These are phyloP conservation scores for Aphanomyces stellatus DNA, from an alignment of 352 stramenopile genomes.

Conservation along the genomic window DNA sequence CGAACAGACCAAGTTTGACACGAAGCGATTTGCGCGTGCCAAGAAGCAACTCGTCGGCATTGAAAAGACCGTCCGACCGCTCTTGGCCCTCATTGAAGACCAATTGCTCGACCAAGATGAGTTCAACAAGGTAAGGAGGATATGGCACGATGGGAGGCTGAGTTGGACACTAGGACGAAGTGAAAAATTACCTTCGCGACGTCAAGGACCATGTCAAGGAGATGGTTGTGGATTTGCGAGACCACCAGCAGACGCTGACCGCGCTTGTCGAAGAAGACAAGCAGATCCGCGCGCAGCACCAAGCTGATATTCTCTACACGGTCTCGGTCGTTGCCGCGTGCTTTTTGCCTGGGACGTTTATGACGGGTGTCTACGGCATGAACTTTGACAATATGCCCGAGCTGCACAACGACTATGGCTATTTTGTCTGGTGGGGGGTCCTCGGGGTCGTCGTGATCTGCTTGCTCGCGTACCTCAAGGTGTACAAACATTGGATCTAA, in stretches of 20 bases:
- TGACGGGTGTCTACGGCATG: conserved; percentile 85
- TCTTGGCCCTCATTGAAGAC: conserved; percentile 48
- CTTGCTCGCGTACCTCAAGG: conserved; percentile 54
- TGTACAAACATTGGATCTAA: conserved; percentile 58
- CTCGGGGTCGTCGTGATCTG: conserved; percentile 36
- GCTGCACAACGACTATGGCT: conserved; percentile 61
- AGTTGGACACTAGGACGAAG: conserved; percentile 33
- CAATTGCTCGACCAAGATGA: conserved; percentile 61
- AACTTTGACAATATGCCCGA: conserved; percentile 86
- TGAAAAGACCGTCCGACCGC: conserved; percentile 58
- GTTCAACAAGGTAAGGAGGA: conserved; percentile 27
- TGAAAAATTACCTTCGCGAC: conserved; percentile 69
- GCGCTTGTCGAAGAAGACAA: conserved; percentile 58
- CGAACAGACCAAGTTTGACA: conserved; percentile 51
- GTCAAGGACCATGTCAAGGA: conserved; percentile 80
- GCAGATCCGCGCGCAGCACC: conserved; percentile 47
- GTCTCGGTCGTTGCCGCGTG: conserved; percentile 74
- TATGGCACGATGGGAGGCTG: too few relatives aligned
- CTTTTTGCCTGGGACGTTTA: conserved; percentile 78
- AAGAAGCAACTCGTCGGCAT: conserved; percentile 70
- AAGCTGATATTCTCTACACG: conserved; percentile 73
- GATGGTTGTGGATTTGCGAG: conserved; percentile 72
- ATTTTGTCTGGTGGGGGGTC: conserved; percentile 70
- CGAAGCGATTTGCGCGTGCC: conserved; percentile 40
- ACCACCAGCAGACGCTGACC: conserved; percentile 60